Evolutionary conservation across 768 basidiomycete genomes (phyloP), one percentile per base, ranked within the genome.

Genomic region (Phaffia australis): DNA sequence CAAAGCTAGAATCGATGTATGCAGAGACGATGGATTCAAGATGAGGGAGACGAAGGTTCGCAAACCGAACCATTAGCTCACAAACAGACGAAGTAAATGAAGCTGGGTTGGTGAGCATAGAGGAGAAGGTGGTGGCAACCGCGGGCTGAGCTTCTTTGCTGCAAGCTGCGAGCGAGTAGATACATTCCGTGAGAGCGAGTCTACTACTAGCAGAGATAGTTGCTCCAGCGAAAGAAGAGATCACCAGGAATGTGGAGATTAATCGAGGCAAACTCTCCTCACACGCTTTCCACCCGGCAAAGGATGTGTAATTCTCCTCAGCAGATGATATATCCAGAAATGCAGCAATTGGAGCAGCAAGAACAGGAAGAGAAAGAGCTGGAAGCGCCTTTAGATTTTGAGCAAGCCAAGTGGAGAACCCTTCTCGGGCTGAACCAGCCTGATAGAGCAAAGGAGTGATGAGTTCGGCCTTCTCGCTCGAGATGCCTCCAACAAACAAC

Each of bases 1-100:
- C 80, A 71, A 85, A 71, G 1, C 78, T 42, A 8, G 54, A 52
- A n/a, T 60, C 66, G 46, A 56, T 7, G 27, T 32, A 57, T 18
- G 35, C n/a, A 19, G 29, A 42, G 47, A 50, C 27, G 1, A 48
- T n/a, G 14, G 46, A 42, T 30, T 49, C 18, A 4, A 56, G 19
- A 8, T 42, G 23, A 23, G 52, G 16, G 1, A 56, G n/a, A 7
- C 55, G 42, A 32, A 48, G 23, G 23, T 56, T 51, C 19, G 25
- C 35, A 18, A 64, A 46, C 23, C 55, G 30, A 25, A 56, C 23
- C 42, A 64, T 42, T 9, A 64, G 11, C 11, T 42, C 35, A 42
- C 35, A 42, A 4, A 42, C 50, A 42, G 63, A 64, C 42, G 55
- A 56, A 19, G 63, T 56, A n/a, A 52, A 56, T 2, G 63, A 35